A percentile compares a stretch with the other conserved stretches of the same genome.
Evolutionary conservation across 139 green algal species (phyloP).

Genomic region (Penium margaritaceum): DNA sequence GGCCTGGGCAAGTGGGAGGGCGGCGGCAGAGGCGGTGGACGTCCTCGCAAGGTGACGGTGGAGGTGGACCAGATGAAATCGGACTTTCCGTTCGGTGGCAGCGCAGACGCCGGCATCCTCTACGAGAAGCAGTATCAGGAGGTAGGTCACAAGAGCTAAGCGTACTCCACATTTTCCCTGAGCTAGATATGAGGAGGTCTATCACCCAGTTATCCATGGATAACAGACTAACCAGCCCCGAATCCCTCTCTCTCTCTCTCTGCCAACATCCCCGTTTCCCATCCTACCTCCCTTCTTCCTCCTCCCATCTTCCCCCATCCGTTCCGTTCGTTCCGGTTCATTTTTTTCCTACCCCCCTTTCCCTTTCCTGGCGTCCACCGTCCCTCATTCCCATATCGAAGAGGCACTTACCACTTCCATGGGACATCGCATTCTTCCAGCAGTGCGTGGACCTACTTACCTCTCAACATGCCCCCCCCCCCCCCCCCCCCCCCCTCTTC

Average conservation of each 20-base stretch:
- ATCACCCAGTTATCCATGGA: neutral
- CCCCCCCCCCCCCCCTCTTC: neutral
- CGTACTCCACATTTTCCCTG: neutral
- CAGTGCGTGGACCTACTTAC: neutral
- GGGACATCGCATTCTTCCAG: neutral
- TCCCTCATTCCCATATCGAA: neutral
- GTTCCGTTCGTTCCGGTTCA: no score
- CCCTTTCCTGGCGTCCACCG: neutral
- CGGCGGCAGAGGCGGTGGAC: no score
- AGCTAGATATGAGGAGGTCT: neutral
- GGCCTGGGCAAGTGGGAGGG: no score
- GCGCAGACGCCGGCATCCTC: neutral
- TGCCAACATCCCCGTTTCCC: neutral
- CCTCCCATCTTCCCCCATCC: neutral
- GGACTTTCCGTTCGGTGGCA: conserved; percentile 25
- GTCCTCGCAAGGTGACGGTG: no score
- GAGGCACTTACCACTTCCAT: neutral
- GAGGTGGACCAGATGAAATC: conserved; percentile 22
- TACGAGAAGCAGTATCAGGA: neutral
- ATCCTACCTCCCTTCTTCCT: neutral
- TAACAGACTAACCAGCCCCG: no score
- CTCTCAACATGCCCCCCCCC: neutral
- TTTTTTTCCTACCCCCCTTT: no score
- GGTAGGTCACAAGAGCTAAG: neutral
- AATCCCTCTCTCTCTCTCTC: neutral